Conservation (phyloP, 73 alveolate genomes). For the Tetrahymena borealis region DNA sequence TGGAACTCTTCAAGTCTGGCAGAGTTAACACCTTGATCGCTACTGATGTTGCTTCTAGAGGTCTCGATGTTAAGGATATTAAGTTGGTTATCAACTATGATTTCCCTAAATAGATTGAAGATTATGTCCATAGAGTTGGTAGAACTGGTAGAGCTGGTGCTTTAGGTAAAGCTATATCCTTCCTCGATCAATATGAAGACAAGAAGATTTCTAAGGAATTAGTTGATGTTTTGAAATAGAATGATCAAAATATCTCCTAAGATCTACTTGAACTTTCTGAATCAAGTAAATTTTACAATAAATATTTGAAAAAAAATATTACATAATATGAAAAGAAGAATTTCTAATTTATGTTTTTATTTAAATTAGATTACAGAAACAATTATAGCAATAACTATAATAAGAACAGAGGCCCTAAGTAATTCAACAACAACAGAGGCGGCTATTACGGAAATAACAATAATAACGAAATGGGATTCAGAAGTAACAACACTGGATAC, state of each 20-base stretch:
- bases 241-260: not conserved
- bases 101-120: slow-evolving; percentile 68
- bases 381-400: not conserved
- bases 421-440: not conserved
- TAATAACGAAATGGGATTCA: not conserved
- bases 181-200: slow-evolving; percentile 37
- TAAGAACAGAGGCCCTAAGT: not conserved
- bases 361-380: not conserved
- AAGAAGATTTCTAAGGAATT: slow-evolving; percentile 10
- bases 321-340: not conserved
- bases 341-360: not conserved
- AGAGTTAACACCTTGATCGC: slow-evolving; percentile 62
- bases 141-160: slow-evolving; percentile 91
- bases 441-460: not conserved
- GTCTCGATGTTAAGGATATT: slow-evolving; percentile 80
- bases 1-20: slow-evolving; percentile 56
- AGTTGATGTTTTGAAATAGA: not conserved
- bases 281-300: not conserved
- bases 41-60: slow-evolving; percentile 92
- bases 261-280: not conserved
- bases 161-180: slow-evolving; percentile 63
- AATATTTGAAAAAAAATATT: not conserved
- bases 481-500: not conserved
- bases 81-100: slow-evolving; percentile 75
- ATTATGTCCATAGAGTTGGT: slow-evolving; percentile 88